Conservation (phyloP, 345 rosid genomes). For the Ceriops tagal region DNA sequence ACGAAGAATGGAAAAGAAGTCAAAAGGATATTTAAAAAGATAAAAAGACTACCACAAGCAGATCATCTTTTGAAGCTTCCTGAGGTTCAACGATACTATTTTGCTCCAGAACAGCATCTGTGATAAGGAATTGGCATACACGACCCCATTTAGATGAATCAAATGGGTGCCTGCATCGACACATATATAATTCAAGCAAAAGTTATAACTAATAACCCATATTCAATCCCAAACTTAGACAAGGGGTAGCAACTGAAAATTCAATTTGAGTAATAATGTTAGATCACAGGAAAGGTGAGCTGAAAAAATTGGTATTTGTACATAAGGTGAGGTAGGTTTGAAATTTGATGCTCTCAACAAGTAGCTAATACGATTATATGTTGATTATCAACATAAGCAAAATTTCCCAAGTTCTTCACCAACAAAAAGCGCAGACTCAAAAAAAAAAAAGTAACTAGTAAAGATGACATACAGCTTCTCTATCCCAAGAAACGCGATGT, state of each 20-base stretch:
- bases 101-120: slow-evolving; percentile 54
- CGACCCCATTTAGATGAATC: slow-evolving; percentile 96
- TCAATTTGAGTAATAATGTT: too few relatives aligned
- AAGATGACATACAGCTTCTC: slow-evolving; percentile 68
- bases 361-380: too few relatives aligned
- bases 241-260: too few relatives aligned
- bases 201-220: slow-evolving; percentile 2
- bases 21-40: slow-evolving; percentile 1
- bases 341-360: too few relatives aligned
- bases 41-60: slow-evolving; percentile 63
- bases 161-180: slow-evolving; percentile 71
- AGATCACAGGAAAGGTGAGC: too few relatives aligned
- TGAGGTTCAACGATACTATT: slow-evolving; percentile 61
- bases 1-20: too few relatives aligned
- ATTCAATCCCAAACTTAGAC: not conserved
- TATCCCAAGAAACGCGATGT: slow-evolving; percentile 77
- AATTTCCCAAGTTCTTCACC: not conserved
- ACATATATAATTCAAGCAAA: not conserved
- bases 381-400: not conserved
- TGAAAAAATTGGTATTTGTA: too few relatives aligned
- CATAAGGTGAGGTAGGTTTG: too few relatives aligned
- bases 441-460: not conserved
- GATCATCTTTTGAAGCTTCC: slow-evolving; percentile 77
- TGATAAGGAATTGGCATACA: slow-evolving; percentile 55
- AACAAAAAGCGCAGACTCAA: not conserved